Evolutionary conservation across 106 monocot genomes (phyloP).

Genomic region (Hemerocallis citrina): DNA sequence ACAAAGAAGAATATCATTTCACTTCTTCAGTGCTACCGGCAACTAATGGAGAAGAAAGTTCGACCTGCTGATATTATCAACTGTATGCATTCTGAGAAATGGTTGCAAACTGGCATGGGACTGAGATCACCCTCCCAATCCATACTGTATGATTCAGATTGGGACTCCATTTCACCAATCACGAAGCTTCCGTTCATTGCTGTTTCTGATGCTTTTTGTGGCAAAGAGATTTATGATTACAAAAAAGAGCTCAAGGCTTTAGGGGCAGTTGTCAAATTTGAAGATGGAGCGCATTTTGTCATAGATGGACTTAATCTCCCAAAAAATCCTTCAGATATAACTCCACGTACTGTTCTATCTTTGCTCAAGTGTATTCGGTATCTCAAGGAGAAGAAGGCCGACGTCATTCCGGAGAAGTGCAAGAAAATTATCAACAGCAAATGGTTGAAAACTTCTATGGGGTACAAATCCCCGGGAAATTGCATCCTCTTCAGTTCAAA

Average conservation of each 20-base stretch:
- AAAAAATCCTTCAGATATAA: constrained; percentile 11
- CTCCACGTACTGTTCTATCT: constrained; percentile 13
- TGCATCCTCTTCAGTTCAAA: constrained; percentile 4
- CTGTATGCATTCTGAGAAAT: constrained; percentile 24
- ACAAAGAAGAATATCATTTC: constrained; percentile 21
- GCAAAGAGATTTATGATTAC: constrained; percentile 26
- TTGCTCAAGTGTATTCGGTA: constrained; percentile 31
- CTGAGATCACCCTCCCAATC: constrained; percentile 16
- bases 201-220: constrained; percentile 10
- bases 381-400: background rate
- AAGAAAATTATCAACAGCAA: constrained; percentile 14
- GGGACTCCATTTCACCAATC: constrained; percentile 21
- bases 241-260: constrained; percentile 38
- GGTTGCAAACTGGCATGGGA: constrained; percentile 30
- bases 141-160: constrained; percentile 26
- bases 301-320: constrained; percentile 26
- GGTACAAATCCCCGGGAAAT: constrained; percentile 1
- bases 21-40: constrained; percentile 18
- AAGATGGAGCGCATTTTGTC: constrained; percentile 32
- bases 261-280: constrained; percentile 13
- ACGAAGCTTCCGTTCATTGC: constrained; percentile 35
- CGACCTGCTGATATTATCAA: constrained; percentile 17
- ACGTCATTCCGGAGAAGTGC: constrained; percentile 13
- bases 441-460: constrained; percentile 37
- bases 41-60: constrained; percentile 4